Conservation (phyloP, 257 asterid genomes). For the Perilla frutescens region DNA sequence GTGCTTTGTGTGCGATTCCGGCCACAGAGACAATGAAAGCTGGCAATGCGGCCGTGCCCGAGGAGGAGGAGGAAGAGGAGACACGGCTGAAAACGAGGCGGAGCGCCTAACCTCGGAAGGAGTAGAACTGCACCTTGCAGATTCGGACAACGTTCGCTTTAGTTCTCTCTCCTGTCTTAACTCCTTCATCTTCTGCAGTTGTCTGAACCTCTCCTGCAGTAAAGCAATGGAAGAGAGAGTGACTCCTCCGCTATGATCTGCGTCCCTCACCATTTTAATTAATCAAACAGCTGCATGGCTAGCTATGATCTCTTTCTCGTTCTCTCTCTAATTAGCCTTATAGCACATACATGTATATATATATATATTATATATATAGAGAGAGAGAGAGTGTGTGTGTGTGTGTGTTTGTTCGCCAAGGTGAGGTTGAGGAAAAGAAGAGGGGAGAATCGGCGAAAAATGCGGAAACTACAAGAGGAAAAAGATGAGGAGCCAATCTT, state of each 20-base stretch:
- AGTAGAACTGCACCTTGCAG: conserved; percentile 9
- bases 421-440: too few relatives aligned
- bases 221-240: conserved; percentile 57
- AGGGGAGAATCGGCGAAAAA: conserved; percentile 50
- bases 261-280: conserved; percentile 39
- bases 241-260: not conserved
- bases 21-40: conserved; percentile 50
- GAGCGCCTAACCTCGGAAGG: too few relatives aligned
- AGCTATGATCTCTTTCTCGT: too few relatives aligned
- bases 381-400: not conserved
- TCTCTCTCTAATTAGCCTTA: conserved; percentile 14
- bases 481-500: conserved; percentile 51
- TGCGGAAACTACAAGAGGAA: conserved; percentile 59
- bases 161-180: conserved; percentile 51
- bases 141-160: conserved; percentile 30
- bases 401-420: too few relatives aligned
- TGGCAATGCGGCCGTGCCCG: conserved; percentile 33
- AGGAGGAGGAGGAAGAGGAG: not conserved
- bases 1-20: conserved; percentile 34
- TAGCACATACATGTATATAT: not conserved
- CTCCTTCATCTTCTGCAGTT: conserved; percentile 49
- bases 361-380: not conserved
- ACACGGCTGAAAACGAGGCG: too few relatives aligned
- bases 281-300: conserved; percentile 10
- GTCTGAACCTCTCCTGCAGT: conserved; percentile 57